phyloP scores from a whole-genome alignment of 2,329 filamentous ascomycete genomes.

The Seiridium cupressi region DNA sequence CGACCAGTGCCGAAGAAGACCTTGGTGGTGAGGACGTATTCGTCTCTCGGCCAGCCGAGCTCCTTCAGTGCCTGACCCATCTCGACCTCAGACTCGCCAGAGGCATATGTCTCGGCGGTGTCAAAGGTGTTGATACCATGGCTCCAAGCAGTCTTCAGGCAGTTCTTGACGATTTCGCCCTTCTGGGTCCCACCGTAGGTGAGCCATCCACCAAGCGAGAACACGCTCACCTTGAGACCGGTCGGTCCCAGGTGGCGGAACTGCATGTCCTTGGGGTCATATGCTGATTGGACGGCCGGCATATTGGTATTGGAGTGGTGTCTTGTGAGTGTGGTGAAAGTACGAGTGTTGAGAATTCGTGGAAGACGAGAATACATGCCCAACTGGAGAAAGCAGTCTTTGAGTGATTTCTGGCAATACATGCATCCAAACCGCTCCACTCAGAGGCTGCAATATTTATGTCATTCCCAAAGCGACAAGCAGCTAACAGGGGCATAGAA shows the following conservation, averaged over 20 bases:
- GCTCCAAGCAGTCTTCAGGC: slow-evolving; percentile 48
- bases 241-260: slow-evolving; percentile 41
- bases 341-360: background rate
- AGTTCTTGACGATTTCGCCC: slow-evolving; percentile 34
- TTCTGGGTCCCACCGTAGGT: slow-evolving; percentile 31
- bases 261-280: slow-evolving; percentile 34
- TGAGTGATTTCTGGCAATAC: background rate
- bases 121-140: slow-evolving; percentile 55
- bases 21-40: slow-evolving; percentile 54
- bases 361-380: background rate
- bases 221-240: slow-evolving; percentile 40
- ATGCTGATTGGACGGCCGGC: slow-evolving; percentile 21
- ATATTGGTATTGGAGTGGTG: slow-evolving; percentile 15
- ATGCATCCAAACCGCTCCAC: background rate
- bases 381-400: background rate
- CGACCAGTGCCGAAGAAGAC: slow-evolving; percentile 49
- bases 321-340: slow-evolving; percentile 6
- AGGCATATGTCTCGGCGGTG: slow-evolving; percentile 48
- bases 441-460: background rate
- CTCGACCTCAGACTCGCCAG: slow-evolving; percentile 47
- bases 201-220: slow-evolving; percentile 35
- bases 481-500: background rate
- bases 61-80: slow-evolving; percentile 43
- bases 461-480: background rate
- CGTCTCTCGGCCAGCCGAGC: slow-evolving; percentile 43